These are phyloP conservation scores for Pichia eremophila DNA, from an alignment of 805 yeast species.

Conservation along the genomic window DNA sequence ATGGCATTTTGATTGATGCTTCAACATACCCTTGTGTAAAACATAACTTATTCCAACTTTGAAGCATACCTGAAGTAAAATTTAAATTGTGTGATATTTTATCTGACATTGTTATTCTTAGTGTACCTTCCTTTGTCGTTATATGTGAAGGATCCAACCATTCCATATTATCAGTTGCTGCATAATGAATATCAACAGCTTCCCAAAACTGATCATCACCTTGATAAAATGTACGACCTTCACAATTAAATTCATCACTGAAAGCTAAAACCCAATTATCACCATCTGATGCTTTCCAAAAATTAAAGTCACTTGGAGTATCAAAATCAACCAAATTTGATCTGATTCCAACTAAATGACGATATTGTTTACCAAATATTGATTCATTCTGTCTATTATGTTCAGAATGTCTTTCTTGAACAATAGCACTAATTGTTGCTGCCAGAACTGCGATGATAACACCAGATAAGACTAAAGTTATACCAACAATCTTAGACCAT, in stretches of 20 bases:
- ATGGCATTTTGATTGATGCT: conserved; percentile 63
- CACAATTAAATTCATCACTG: conserved; percentile 75
- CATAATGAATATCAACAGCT: conserved; percentile 67
- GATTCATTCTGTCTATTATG: background rate
- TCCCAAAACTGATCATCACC: conserved; percentile 82
- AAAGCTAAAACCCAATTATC: conserved; percentile 60
- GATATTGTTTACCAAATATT: background rate
- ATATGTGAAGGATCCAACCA: conserved; percentile 84
- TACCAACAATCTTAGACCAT: conserved; percentile 5
- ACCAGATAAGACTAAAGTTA: conserved; percentile 1
- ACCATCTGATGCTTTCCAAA: conserved; percentile 43
- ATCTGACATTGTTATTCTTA: conserved; percentile 62
- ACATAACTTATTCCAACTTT: conserved; percentile 77
- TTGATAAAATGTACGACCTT: conserved; percentile 70
- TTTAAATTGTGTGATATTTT: conserved; percentile 57
- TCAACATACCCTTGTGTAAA: conserved; percentile 69
- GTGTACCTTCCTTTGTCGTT: conserved; percentile 56
- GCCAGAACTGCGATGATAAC: background rate
- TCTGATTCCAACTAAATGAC: background rate
- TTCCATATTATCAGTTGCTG: conserved; percentile 73
- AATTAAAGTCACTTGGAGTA: conserved; percentile 41
- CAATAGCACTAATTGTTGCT: conserved; percentile 1
- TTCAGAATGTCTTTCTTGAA: background rate
- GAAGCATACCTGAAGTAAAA: conserved; percentile 83
- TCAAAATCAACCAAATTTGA: conserved; percentile 27